phyloP scores from a whole-genome alignment of 345 rosid species.

The Diplotaxis tenuifolia region DNA sequence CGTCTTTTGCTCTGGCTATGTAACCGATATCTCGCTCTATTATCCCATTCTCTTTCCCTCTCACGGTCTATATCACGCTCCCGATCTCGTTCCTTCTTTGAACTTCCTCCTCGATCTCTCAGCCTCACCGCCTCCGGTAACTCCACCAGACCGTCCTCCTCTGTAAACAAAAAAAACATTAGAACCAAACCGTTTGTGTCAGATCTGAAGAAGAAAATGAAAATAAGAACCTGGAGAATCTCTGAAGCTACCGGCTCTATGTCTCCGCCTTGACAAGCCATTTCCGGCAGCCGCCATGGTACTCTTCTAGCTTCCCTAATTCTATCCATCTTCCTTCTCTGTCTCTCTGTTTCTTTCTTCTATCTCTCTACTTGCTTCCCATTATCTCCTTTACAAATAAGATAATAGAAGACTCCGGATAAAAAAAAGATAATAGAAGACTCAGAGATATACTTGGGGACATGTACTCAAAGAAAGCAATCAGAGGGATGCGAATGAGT shows the following conservation, averaged over 20 bases:
- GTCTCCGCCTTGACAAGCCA: conserved; percentile 75
- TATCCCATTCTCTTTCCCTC: conserved; percentile 59
- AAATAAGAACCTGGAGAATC: conserved; percentile 90
- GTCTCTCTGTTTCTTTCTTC: conserved; percentile 30
- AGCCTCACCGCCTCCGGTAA: conserved; percentile 73
- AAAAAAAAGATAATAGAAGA: not conserved
- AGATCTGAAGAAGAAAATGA: conserved; percentile 34
- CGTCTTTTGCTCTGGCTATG: conserved; percentile 75
- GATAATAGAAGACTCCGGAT: too few relatives aligned
- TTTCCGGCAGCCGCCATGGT: conserved; percentile 61
- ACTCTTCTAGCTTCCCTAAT: conserved; percentile 86
- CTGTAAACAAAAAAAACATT: conserved; percentile 40
- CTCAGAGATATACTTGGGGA: not conserved
- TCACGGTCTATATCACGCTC: conserved; percentile 69
- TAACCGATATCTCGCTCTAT: conserved; percentile 77
- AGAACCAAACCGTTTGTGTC: not conserved
- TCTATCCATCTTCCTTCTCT: conserved; percentile 70
- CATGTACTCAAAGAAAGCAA: not conserved
- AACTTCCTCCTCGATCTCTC: conserved; percentile 69
- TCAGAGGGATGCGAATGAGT: not conserved
- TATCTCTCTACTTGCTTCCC: conserved; percentile 48
- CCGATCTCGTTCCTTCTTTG: conserved; percentile 69
- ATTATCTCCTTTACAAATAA: conserved; percentile 53
- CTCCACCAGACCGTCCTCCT: conserved; percentile 77
- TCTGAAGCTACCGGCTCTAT: conserved; percentile 67